These are phyloP conservation scores for Leptographium lundbergii DNA, from an alignment of 2,329 filamentous ascomycete species.

Conservation along the genomic window DNA sequence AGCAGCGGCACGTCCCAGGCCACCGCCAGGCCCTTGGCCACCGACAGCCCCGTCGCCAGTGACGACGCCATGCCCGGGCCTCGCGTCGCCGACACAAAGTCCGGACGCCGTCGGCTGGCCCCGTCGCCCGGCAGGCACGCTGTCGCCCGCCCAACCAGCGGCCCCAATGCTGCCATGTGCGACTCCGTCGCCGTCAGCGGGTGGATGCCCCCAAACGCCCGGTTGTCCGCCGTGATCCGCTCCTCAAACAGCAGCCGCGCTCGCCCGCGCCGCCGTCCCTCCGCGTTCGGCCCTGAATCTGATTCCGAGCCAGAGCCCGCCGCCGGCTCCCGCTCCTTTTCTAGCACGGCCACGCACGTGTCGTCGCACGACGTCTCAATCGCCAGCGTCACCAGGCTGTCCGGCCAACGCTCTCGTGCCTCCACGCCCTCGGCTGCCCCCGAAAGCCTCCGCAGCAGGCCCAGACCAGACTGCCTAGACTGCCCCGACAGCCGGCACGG, in stretches of 20 bases:
- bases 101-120: slow-evolving; percentile 19
- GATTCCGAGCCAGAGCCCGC: no score
- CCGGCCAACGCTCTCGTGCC: slow-evolving; percentile 2
- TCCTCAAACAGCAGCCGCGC: slow-evolving; percentile 64
- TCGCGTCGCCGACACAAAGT: slow-evolving; percentile 80
- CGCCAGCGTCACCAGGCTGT: slow-evolving; percentile 39
- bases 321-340: slow-evolving; percentile 28
- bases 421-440: neutral
- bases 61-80: slow-evolving; percentile 82
- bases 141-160: slow-evolving; percentile 54
- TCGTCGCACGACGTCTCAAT: slow-evolving; percentile 89
- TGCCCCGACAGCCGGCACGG: neutral
- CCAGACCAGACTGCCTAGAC: no score
- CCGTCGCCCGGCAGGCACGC: slow-evolving; percentile 27
- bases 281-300: no score
- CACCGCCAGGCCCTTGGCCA: slow-evolving; percentile 74
- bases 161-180: slow-evolving; percentile 59
- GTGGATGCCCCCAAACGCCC: slow-evolving; percentile 63
- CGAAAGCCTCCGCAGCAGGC: neutral
- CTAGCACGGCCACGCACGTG: slow-evolving; percentile 74
- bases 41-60: slow-evolving; percentile 64
- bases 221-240: slow-evolving; percentile 71
- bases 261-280: slow-evolving; percentile 4
- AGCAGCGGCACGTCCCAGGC: slow-evolving; percentile 76
- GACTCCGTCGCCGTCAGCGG: slow-evolving; percentile 63